Percentiles rank a stretch among this genome's conserved stretches.
Evolutionary conservation across 306 rosid genomes (phyloP).

Genomic region (Trifolium pratense): DNA sequence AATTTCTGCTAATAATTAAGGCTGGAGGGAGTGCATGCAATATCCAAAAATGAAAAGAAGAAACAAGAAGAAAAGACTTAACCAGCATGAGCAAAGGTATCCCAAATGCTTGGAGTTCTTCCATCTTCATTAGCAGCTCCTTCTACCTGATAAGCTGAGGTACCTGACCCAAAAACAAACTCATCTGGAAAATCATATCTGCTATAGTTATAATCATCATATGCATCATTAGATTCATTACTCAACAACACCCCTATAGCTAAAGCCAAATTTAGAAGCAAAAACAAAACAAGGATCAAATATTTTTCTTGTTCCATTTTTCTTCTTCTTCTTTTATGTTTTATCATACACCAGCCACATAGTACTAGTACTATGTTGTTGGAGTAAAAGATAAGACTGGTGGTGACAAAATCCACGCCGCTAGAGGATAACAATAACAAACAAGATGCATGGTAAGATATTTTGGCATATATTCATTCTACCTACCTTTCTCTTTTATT

Average conservation of each 20-base stretch:
- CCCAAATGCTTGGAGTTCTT: conserved; percentile 79
- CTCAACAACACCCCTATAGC: not conserved
- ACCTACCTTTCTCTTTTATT: too few relatives aligned
- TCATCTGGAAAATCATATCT: conserved; percentile 63
- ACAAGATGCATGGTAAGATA: too few relatives aligned
- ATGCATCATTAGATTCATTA: too few relatives aligned
- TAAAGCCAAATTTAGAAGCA: not conserved
- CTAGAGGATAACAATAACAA: too few relatives aligned
- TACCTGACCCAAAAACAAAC: conserved; percentile 69
- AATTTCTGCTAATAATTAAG: too few relatives aligned
- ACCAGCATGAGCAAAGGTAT: conserved; percentile 64
- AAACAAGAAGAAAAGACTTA: not conserved
- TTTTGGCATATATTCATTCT: too few relatives aligned
- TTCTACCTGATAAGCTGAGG: conserved; percentile 85
- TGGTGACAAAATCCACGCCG: too few relatives aligned
- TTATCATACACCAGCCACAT: too few relatives aligned
- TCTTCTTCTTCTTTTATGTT: too few relatives aligned
- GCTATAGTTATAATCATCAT: conserved; percentile 10
- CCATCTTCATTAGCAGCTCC: conserved; percentile 79
- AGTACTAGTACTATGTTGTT: too few relatives aligned
- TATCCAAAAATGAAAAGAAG: not conserved
- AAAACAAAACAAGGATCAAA: not conserved
- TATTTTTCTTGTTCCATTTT: not conserved
- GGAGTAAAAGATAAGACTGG: too few relatives aligned
- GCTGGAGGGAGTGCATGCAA: not conserved